Evolutionary conservation across 208 protist species (phyloP), one percentile per base, ranked within the genome.

Genomic region (Blechomonas ayalai): DNA sequence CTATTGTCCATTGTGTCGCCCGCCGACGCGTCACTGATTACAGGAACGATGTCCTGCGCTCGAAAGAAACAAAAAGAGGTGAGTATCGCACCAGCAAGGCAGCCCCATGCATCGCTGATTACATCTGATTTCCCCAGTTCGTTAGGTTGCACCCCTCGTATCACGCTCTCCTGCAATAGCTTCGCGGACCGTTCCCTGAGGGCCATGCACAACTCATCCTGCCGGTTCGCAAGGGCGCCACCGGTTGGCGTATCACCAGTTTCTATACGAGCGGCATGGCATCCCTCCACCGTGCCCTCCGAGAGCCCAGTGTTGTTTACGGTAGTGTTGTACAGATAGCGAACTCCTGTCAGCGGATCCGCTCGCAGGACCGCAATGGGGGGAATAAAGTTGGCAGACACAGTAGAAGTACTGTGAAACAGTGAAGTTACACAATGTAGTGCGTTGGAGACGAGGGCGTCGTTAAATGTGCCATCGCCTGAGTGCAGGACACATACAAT

Each of bases 401-500:
- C 37, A 15, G 46, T 52, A 4, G 38, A 35, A 10, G 73, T 23
- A 32, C 68, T 82, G 48, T 48, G 37, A 32, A 73, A 67, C 33
- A 88, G 10, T n/a, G 80, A 70, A 13, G 67, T 55, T 24, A 71
- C 34, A 22, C 72, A 76, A 18, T 45, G 55, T 9, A 59, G 52
- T 10, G 77, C 80, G 32, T 82, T 72, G 1, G 52, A 49, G 27
- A 84, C 46, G 7, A 89, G 57, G 13, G 65, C 42, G 15, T 53
- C 40, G 25, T 49, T 58, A 55, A 75, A 90, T 19, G 24, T 43
- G 24, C 54, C 59, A 18, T 59, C 59, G 28, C 50, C 46, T 3
- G 76, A 80, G 51, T 92, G 80, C 36, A 92, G 44, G 22, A 92
- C 52, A n/a, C 65, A 75, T n/a, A 80, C 61, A 29, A 66, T 68